A percentile compares a stretch with the other conserved stretches of the same genome.
phyloP scores from a whole-genome alignment of 768 basidiomycete species.

The Xerocomus potaroensis region DNA sequence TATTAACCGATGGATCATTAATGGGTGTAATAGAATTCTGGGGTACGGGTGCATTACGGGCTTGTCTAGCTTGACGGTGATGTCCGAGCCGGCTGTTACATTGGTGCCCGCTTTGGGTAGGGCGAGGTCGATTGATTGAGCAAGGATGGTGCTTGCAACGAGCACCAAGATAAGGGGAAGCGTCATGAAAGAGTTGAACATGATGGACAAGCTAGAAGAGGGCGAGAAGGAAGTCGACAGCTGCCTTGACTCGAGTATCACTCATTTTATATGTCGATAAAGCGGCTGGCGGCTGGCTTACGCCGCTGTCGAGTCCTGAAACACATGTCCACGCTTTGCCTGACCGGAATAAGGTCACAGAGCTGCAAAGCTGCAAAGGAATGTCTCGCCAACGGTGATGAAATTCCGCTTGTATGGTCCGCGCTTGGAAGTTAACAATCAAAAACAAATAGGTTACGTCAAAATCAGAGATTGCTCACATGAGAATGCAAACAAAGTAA shows the following conservation, averaged over 20 bases:
- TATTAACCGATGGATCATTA: background rate
- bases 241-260: background rate
- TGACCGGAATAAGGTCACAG: background rate
- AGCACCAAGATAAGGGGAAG: slow-evolving; percentile 6
- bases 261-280: background rate
- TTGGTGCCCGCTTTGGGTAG: slow-evolving; percentile 30
- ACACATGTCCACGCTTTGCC: background rate
- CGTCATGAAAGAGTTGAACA: slow-evolving; percentile 7
- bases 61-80: slow-evolving; percentile 39
- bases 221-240: background rate
- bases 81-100: slow-evolving; percentile 30
- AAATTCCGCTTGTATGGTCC: background rate
- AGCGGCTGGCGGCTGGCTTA: background rate
- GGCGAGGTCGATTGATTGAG: slow-evolving; percentile 39
- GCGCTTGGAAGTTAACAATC: background rate
- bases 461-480: background rate
- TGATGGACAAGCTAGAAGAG: background rate
- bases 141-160: slow-evolving; percentile 28
- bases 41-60: slow-evolving; percentile 25
- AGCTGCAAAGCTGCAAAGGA: background rate
- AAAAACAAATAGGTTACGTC: background rate
- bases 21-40: background rate
- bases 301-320: too few species aligned
- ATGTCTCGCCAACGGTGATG: background rate
- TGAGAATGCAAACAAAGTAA: too few species aligned